Evolutionary conservation across 2,329 filamentous ascomycete species (phyloP).

Genomic region (Apiospora sp.): DNA sequence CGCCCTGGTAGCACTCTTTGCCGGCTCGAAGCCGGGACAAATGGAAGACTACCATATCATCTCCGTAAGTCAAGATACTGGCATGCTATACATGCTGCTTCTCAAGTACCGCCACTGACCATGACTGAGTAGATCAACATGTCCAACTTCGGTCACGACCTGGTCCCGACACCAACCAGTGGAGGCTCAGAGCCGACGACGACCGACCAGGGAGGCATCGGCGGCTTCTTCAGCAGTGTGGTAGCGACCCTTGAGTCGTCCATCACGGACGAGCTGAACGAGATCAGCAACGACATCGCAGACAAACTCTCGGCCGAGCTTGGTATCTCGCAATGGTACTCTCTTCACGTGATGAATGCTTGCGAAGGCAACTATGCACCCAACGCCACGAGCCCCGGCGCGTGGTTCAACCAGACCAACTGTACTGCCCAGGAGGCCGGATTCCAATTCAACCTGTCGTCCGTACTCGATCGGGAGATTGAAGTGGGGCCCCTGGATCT

Average conservation of each 20-base stretch:
- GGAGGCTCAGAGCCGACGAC: slow-evolving; percentile 35
- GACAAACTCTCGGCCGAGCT: slow-evolving; percentile 52
- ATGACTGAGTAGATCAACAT: slow-evolving; percentile 47
- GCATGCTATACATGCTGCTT: background rate
- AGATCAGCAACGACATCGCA: slow-evolving; percentile 49
- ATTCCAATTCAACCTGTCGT: slow-evolving; percentile 54
- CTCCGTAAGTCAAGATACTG: slow-evolving; percentile 39
- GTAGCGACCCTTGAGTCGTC: slow-evolving; percentile 42
- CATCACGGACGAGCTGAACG: slow-evolving; percentile 48
- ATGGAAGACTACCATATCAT: slow-evolving; percentile 50
- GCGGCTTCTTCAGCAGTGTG: slow-evolving; percentile 34
- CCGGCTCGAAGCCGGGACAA: slow-evolving; percentile 46
- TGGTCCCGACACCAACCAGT: slow-evolving; percentile 41
- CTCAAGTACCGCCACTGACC: background rate
- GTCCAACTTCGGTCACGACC: slow-evolving; percentile 49
- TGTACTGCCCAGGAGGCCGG: slow-evolving; percentile 51
- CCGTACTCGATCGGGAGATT: slow-evolving; percentile 55
- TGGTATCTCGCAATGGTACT: slow-evolving; percentile 60
- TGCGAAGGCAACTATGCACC: slow-evolving; percentile 57
- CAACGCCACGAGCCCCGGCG: slow-evolving; percentile 47
- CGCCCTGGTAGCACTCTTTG: slow-evolving; percentile 46
- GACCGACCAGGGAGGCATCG: slow-evolving; percentile 34
- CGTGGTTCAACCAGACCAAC: slow-evolving; percentile 53
- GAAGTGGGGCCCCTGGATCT: slow-evolving; percentile 53
- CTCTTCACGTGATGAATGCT: slow-evolving; percentile 55